Evolutionary conservation across 179 eudicot species (phyloP), one percentile per base, ranked within the genome.

Genomic region (Spergularia azorica): DNA sequence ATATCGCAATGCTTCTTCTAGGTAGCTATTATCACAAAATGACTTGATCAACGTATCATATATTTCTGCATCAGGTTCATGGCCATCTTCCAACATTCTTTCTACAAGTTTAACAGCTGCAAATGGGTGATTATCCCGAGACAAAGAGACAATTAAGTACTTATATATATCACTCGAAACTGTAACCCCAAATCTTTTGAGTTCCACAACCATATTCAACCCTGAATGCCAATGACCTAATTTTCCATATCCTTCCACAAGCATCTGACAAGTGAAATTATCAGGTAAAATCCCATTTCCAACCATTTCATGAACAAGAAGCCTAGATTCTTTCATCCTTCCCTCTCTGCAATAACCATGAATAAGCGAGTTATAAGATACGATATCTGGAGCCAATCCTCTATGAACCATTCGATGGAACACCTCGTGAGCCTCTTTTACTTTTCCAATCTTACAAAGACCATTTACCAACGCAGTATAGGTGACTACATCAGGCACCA

Each of bases 381-480:
- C 78, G 60, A 84, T 59, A 76, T 93, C 98, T 2, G 93, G 97
- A 72, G 72, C 79, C 76, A 91, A 72, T 76, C 97, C 97, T 77
- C 93, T 84, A 62, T 90, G 87, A 78, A 87, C 75, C 93, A 91
- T 87, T 68, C 83, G 80, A 70, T 73, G 81, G 43, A 95, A 93
- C 26, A 95, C 79, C 81, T 83, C 83, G 79, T 84, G 93, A 78
- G 92, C 95, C 79, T 90, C 93, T 66, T 80, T 89, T 67, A 88
- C 80, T 75, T 80, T 89, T 16, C 94, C 90, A 32, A 82, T 83
- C 83, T 87, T 91, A 85, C 98, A 93, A 14, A 89, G 85, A 21
- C 98, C 98, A 73, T 90, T 95, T 67, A 95, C 83, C 85, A 95
- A 86, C 20, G 91, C 54, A 9, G 95, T 93, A 75, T 91, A 84